Evolutionary conservation across 1,284 basidiomycete species (phyloP), one percentile per base, ranked within the genome.

Genomic region (Moniliella sp.): DNA sequence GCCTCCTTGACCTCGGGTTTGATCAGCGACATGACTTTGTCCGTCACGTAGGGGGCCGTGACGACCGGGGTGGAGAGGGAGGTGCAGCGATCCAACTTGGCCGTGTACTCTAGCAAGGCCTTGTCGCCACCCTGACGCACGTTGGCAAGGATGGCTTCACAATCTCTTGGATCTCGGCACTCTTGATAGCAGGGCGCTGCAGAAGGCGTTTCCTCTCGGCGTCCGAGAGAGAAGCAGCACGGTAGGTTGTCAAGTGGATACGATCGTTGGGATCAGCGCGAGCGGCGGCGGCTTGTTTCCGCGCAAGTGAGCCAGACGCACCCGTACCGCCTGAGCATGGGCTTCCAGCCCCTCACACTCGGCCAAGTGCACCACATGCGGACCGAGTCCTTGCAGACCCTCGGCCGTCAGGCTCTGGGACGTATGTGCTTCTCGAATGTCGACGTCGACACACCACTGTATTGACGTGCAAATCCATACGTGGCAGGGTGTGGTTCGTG

Each of bases 341-440:
- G 83, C 91, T 51, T 82, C 75, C 11, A 99, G 63, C 4, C 84
- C 84, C 65, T 99, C 91, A 50, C 83, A 79, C 56, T 91, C 82
- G 2, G 91, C 91, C 17, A 99, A 64, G 11, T 76, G 79, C 15
- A 74, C 76, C 4, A 97, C 91, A 9, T 80, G 69, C 5, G 88
- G 86, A 2, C 91, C 91, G 14, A 99, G 68, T 2, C 59, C 66
- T 45, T 67, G 66, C 33, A 99, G 66, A 4, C 91, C 91, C 12
- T 72, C n/a, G 10, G 67, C 62, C 3, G 82, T 80, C 16, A 97
- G 71, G 53, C 84, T 77, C 61, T 97, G 91, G 5, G 79, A 80
- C 4, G 91, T 99, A 97, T 93, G 63, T 94, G 79, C 64, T 99
- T 99, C 63, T 94, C 84, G 75, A 97, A 99, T 1, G 84, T 84